phyloP scores from a whole-genome alignment of 768 basidiomycete genomes.

The Leccinum obscurum region DNA sequence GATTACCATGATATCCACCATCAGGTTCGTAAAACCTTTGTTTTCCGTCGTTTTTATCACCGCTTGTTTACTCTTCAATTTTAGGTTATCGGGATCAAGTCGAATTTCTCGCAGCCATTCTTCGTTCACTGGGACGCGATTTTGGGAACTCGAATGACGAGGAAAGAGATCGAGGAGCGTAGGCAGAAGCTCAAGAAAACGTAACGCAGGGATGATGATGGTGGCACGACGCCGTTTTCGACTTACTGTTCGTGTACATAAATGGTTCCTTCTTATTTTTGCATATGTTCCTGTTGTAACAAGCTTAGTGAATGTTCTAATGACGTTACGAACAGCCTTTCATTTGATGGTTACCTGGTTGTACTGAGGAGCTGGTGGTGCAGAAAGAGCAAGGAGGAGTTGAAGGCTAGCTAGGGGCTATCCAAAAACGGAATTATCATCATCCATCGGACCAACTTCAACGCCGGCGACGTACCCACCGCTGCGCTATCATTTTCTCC shows the following conservation, averaged over 20 bases:
- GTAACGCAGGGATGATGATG: neutral
- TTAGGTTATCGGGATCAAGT: conserved; percentile 77
- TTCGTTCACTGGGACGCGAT: conserved; percentile 93
- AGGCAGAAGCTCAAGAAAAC: conserved; percentile 36
- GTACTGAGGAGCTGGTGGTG: neutral
- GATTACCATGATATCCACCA: conserved; percentile 99
- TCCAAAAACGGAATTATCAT: conserved; percentile 7
- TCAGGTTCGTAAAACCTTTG: conserved; percentile 52
- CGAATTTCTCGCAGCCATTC: conserved; percentile 94
- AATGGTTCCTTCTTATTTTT: conserved; percentile 1
- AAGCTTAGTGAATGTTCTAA: conserved; percentile 13
- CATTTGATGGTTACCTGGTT: neutral
- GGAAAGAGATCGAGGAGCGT: conserved; percentile 60
- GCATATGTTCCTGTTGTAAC: conserved; percentile 25
- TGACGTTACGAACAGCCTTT: conserved; percentile 5
- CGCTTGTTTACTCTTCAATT: neutral
- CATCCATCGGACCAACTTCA: neutral
- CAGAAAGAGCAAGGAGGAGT: neutral
- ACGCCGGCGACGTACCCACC: neutral
- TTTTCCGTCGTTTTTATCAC: neutral
- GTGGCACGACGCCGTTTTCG: neutral
- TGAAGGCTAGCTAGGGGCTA: neutral
- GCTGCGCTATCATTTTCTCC: neutral
- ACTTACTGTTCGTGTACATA: conserved; percentile 3
- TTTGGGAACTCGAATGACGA: conserved; percentile 82